phyloP scores from a whole-genome alignment of 2,329 filamentous ascomycete genomes.

The Phoma sp. region DNA sequence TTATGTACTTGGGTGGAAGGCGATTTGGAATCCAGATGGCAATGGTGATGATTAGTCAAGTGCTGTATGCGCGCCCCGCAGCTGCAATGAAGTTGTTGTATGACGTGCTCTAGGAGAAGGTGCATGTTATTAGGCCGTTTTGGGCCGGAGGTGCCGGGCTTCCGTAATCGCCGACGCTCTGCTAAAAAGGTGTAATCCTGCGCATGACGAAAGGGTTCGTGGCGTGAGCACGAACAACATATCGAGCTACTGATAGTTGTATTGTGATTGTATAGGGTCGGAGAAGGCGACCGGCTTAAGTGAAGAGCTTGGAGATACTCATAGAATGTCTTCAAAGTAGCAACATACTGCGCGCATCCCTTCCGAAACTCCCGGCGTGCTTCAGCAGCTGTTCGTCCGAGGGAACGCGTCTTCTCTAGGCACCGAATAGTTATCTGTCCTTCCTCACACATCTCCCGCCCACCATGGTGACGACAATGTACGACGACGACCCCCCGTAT shows the following conservation, averaged over 20 bases:
- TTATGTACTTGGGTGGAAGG: slow-evolving; percentile 4
- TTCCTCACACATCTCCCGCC: slow-evolving; percentile 7
- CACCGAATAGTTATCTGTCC: slow-evolving; percentile 8
- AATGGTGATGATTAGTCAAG: slow-evolving; percentile 22
- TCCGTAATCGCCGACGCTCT: slow-evolving; percentile 11
- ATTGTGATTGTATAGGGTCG: not conserved
- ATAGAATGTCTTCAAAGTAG: slow-evolving; percentile 8
- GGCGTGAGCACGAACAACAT: not conserved
- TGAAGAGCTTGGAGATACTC: not conserved
- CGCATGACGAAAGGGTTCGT: slow-evolving; percentile 15
- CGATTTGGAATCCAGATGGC: slow-evolving; percentile 30
- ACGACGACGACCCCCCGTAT: slow-evolving; percentile 23
- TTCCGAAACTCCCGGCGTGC: slow-evolving; percentile 19
- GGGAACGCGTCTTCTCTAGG: slow-evolving; percentile 13
- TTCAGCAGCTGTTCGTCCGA: slow-evolving; percentile 12
- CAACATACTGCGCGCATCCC: slow-evolving; percentile 1
- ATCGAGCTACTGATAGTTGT: not conserved
- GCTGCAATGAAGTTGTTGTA: slow-evolving; percentile 24
- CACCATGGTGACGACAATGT: slow-evolving; percentile 13
- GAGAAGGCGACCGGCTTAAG: not conserved
- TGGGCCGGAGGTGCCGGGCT: slow-evolving; percentile 19
- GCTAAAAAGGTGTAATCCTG: slow-evolving; percentile 15
- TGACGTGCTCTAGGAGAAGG: slow-evolving; percentile 41
- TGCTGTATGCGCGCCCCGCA: slow-evolving; percentile 41
- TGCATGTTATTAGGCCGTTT: slow-evolving; percentile 22